These are phyloP conservation scores for Phaeodactylum tricornutum DNA, from an alignment of 108 stramenopile genomes.

Conservation along the genomic window DNA sequence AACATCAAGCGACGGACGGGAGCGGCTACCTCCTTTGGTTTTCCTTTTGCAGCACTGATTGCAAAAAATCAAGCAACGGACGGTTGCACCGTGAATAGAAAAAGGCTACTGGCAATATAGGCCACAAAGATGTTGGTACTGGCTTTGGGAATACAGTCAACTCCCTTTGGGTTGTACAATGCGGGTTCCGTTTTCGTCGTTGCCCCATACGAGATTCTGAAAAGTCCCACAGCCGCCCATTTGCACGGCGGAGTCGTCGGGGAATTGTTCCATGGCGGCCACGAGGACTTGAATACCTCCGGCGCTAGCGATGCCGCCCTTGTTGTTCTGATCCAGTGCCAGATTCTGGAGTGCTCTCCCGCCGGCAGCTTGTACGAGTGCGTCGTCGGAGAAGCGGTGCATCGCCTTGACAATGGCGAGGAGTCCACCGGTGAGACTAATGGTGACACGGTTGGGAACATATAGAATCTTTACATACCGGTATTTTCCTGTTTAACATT, in stretches of 20 bases:
- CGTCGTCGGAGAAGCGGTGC: background rate
- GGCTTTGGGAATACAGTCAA: too few relatives aligned
- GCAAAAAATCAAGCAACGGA: too few relatives aligned
- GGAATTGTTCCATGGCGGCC: background rate
- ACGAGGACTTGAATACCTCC: slow-evolving; percentile 1
- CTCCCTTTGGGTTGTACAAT: too few relatives aligned
- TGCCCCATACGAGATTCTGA: slow-evolving; percentile 1
- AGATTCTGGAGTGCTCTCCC: background rate
- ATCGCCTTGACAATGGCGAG: slow-evolving; percentile 2
- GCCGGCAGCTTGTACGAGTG: slow-evolving; percentile 1
- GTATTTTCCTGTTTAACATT: too few relatives aligned
- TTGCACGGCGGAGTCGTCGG: background rate
- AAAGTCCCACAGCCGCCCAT: slow-evolving; percentile 5
- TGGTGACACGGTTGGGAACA: slow-evolving; percentile 1
- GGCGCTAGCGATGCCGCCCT: background rate
- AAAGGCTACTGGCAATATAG: too few relatives aligned
- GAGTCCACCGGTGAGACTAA: slow-evolving; percentile 1
- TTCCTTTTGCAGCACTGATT: too few relatives aligned
- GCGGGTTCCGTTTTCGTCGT: background rate
- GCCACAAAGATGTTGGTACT: too few relatives aligned
- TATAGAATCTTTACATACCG: too few relatives aligned
- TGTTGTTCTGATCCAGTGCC: slow-evolving; percentile 5
- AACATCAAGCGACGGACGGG: too few relatives aligned
- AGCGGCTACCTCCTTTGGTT: too few relatives aligned
- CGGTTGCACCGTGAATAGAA: too few relatives aligned